Base-by-base conservation (phyloP, 2,329 filamentous ascomycete species). In the Cladophialophora carrionii region DNA sequence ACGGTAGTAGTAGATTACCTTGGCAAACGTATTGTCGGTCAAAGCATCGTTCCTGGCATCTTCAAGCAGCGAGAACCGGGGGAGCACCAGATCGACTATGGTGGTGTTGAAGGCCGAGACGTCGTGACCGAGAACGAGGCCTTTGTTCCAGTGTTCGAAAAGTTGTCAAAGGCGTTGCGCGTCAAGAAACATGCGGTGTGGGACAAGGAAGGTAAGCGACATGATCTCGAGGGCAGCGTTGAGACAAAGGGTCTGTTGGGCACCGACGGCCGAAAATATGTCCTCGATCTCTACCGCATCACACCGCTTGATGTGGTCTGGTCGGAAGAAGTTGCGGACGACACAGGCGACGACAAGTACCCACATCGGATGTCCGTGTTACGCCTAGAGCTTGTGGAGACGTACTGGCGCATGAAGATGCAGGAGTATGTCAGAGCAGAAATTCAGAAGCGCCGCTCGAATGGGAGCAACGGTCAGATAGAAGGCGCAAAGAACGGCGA, bases 41-140 rank as follows among this genome's bases (percentile, higher is more conserved):
- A 99, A 80, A 98, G 93, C 74, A 97, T 99, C 70, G 95, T 99
- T 20, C 95, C 95, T 4, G 96, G 95, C 65, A 99, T 99, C 74
- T 99, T 99, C 85, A 98, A 97, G 82, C 95, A 98, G 81, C 88
- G 94, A 41, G 95, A 98, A 74, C 92, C 93, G 32, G 95, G 93
- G 59, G 95, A 99, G 85, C 95, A 96, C 79, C 95, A 98, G 78
- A 98, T 99, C 72, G 95, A 99, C 77, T 99, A 99, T 74, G 95
- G 95, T 75, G 95, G 94, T 71, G 95, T 98, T 34, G 95, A 99
- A 76, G 95, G 96, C 71, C 96, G 96, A 79, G 95, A 99, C 71
- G 86, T 96, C 29, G 91, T 99, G 58, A 93, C 95, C 0, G 90
- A 91, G 12, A 92, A 98, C 74, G 89, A 96, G 75, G 87, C 88